These are phyloP conservation scores for Suillus discolor DNA, from an alignment of 768 basidiomycete genomes.

Conservation along the genomic window DNA sequence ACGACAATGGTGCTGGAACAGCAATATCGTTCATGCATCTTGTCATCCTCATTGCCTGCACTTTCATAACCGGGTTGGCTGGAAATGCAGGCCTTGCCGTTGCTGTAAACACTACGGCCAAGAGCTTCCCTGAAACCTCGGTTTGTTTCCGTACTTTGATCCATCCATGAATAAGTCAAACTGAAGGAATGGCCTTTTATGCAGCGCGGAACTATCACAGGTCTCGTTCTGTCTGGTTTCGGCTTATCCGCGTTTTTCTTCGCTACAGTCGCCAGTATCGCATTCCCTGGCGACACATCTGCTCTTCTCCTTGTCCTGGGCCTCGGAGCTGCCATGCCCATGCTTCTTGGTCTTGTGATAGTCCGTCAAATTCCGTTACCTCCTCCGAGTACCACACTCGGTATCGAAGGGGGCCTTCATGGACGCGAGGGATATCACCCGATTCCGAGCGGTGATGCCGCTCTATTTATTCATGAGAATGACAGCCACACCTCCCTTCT, in stretches of 20 bases:
- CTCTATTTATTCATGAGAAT: slow-evolving; percentile 28
- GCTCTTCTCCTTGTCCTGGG: slow-evolving; percentile 76
- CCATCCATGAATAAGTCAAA: background rate
- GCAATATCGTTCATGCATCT: slow-evolving; percentile 48
- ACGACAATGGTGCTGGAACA: slow-evolving; percentile 47
- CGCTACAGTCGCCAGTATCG: slow-evolving; percentile 68
- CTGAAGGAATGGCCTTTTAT: slow-evolving; percentile 1
- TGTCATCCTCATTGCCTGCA: slow-evolving; percentile 56
- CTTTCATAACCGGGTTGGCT: slow-evolving; percentile 76
- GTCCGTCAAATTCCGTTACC: slow-evolving; percentile 70
- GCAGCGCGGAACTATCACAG: slow-evolving; percentile 75
- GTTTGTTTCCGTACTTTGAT: slow-evolving; percentile 42
- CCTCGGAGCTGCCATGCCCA: slow-evolving; percentile 76
- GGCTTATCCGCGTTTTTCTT: slow-evolving; percentile 93
- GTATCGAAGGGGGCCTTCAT: slow-evolving; percentile 22
- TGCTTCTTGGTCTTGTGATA: slow-evolving; percentile 76
- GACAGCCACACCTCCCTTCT: slow-evolving; percentile 29
- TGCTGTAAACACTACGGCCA: slow-evolving; percentile 82
- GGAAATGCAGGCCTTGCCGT: slow-evolving; percentile 71
- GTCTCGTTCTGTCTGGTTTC: slow-evolving; percentile 82
- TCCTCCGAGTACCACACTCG: slow-evolving; percentile 27
- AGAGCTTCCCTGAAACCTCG: slow-evolving; percentile 71
- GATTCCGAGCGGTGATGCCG: slow-evolving; percentile 19
- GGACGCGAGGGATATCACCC: slow-evolving; percentile 24
- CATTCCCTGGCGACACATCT: slow-evolving; percentile 79